Conservation (phyloP, 148 eudicot genomes). For the Polygonum aviculare region DNA sequence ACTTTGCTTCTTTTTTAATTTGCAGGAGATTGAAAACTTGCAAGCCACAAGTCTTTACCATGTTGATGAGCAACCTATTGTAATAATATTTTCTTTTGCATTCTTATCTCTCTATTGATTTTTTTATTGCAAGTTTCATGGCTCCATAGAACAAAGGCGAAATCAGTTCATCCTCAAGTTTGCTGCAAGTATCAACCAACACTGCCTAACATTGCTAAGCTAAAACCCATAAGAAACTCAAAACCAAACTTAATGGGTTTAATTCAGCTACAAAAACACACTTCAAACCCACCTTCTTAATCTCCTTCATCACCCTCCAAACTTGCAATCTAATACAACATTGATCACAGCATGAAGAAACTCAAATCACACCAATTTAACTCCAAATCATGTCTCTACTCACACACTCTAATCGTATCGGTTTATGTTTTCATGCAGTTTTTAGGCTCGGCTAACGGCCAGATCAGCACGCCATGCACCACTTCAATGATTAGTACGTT, state of each 20-base stretch:
- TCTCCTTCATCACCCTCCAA: background rate
- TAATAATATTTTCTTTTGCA: background rate
- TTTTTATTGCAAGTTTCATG: too few species aligned
- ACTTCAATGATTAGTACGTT: conserved; percentile 38
- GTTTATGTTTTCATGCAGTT: background rate
- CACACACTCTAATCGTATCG: background rate
- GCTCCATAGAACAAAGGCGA: too few species aligned
- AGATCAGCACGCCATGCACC: conserved; percentile 43
- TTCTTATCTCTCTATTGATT: too few species aligned
- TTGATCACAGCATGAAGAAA: background rate
- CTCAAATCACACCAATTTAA: background rate
- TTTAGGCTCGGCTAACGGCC: conserved; percentile 25
- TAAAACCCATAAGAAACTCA: background rate
- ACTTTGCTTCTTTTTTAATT: background rate
- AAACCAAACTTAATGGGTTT: background rate
- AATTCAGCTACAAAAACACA: background rate
- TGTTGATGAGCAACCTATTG: background rate
- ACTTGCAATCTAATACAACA: background rate
- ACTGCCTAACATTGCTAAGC: background rate
- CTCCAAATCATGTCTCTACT: background rate
- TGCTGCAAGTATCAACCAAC: conserved; percentile 3
- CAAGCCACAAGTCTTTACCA: background rate
- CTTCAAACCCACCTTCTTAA: background rate
- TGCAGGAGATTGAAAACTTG: background rate
- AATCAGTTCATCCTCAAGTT: background rate